phyloP scores from a whole-genome alignment of 2,329 filamentous ascomycete species.

The Amphichorda felina region DNA sequence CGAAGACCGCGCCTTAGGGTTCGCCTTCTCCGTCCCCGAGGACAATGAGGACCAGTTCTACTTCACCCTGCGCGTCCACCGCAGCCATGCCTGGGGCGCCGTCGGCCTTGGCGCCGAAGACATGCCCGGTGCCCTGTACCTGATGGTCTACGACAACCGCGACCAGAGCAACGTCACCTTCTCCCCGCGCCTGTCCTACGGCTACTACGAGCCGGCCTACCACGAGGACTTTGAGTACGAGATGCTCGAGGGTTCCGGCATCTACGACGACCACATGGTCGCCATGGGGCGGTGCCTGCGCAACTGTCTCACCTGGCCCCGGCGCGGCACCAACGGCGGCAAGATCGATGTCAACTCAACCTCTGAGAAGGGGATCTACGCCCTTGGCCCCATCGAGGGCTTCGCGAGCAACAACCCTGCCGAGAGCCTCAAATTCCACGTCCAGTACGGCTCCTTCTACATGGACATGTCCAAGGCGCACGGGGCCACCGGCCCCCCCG shows the following conservation, averaged over 20 bases:
- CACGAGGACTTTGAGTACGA: slow-evolving; percentile 29
- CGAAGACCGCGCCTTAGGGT: slow-evolving; percentile 29
- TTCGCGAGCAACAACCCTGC: slow-evolving; percentile 27
- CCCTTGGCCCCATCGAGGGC: slow-evolving; percentile 34
- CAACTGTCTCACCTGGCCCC: slow-evolving; percentile 39
- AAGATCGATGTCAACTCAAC: slow-evolving; percentile 36
- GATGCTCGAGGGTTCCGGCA: slow-evolving; percentile 32
- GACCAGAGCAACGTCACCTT: slow-evolving; percentile 39
- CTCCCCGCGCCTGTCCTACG: slow-evolving; percentile 37
- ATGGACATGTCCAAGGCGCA: slow-evolving; percentile 42
- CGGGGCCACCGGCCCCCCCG: slow-evolving; percentile 28
- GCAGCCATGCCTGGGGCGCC: slow-evolving; percentile 35
- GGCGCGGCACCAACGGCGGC: slow-evolving; percentile 17
- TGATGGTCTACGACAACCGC: slow-evolving; percentile 39
- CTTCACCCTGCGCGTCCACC: slow-evolving; percentile 39
- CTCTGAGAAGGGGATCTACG: slow-evolving; percentile 40
- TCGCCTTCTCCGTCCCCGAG: slow-evolving; percentile 37
- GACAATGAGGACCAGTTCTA: slow-evolving; percentile 34
- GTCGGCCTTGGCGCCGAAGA: slow-evolving; percentile 40
- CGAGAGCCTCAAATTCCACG: slow-evolving; percentile 38
- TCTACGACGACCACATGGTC: slow-evolving; percentile 31
- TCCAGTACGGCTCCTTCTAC: slow-evolving; percentile 39
- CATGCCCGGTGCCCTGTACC: slow-evolving; percentile 39
- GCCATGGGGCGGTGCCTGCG: slow-evolving; percentile 37
- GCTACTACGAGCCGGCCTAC: slow-evolving; percentile 39